Base-by-base conservation (phyloP, 2,329 filamentous ascomycete species). In the Talaromyces sp. region DNA sequence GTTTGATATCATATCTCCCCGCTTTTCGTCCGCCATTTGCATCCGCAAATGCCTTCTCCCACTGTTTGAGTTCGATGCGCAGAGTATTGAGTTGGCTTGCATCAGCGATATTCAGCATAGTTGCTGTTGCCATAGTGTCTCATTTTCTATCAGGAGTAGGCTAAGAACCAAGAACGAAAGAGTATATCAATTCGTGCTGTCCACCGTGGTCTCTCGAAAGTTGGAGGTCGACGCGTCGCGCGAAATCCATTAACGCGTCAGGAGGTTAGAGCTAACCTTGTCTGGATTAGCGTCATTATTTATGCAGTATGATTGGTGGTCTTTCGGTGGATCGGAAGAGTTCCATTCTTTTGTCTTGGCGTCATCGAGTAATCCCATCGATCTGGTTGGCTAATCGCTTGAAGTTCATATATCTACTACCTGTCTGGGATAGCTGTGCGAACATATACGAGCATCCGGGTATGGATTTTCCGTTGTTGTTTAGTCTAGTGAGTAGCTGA, bases 1-100 rank as follows among this genome's bases (percentile, higher is more conserved):
- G 72, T 66, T 82, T 82, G 60, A 82, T 82, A 70, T 82, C 80
- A 28, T 76, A 72, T 23, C 78, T 74, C 16, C 73, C 73, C 2
- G 80, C 76, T 68, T 82, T 82, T 39, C 72, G 73, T 8, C 79
- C 79, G 28, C 72, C 71, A 63, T 81, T 76, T 11, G 72, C 71
- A 3, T 73, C 72, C 6, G 78, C 71, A 66, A 82, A 82, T 0
- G 71, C 71, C 52, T 76, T 73, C 68, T 82, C 80, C 76, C 79
- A 82, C 63, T 77, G 73, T 65, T 82, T 82, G 46, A 82, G 66
- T 65, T 79, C 75, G 4, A 72, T 69, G 28, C 80, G 79, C 18
- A 81, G 68, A 44, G 66, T 67, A 25, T 71, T 66, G 40, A 75
- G 72, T 61, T 72, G 67, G 0, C 64, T 63, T 7, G 68, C 65